Evolutionary conservation across 305 asterid genomes (phyloP).

Genomic region (Petunia hybrid): DNA sequence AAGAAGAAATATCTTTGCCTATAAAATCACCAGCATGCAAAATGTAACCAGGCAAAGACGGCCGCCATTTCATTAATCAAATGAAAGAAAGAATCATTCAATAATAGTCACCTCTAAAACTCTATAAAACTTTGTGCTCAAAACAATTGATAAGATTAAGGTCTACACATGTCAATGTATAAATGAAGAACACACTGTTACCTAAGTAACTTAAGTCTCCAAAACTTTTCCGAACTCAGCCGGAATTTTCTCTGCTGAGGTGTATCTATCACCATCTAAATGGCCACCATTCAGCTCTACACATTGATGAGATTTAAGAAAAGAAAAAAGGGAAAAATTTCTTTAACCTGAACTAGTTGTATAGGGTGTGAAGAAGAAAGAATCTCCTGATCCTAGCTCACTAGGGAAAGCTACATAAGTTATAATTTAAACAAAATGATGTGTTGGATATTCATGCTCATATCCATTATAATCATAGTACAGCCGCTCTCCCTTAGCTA

Average conservation of each 20-base stretch:
- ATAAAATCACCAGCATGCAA: conserved; percentile 21
- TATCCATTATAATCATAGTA: conserved; percentile 86
- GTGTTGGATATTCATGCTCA: conserved; percentile 90
- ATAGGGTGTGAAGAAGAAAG: conserved; percentile 34
- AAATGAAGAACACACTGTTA: neutral
- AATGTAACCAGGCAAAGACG: neutral
- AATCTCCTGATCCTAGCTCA: conserved; percentile 41
- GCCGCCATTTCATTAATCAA: neutral
- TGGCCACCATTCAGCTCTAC: conserved; percentile 2
- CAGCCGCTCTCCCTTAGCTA: conserved; percentile 84
- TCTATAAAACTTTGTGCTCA: conserved; percentile 4
- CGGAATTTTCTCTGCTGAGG: neutral
- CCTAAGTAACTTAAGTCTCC: conserved; percentile 21
- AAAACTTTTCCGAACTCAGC: conserved; percentile 5
- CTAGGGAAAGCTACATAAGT: conserved; percentile 33
- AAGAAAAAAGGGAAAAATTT: neutral
- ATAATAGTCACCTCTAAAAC: conserved; percentile 8
- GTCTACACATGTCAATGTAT: conserved; percentile 12
- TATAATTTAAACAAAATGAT: conserved; percentile 62
- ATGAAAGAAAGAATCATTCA: conserved; percentile 15
- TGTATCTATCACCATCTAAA: conserved; percentile 28
- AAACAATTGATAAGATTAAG: conserved; percentile 17
- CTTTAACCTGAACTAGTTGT: conserved; percentile 28
- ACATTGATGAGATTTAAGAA: neutral
- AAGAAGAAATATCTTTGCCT: neutral